Base-by-base conservation (phyloP, 1,139 yeast genomes). In the Hansenula sp. region DNA sequence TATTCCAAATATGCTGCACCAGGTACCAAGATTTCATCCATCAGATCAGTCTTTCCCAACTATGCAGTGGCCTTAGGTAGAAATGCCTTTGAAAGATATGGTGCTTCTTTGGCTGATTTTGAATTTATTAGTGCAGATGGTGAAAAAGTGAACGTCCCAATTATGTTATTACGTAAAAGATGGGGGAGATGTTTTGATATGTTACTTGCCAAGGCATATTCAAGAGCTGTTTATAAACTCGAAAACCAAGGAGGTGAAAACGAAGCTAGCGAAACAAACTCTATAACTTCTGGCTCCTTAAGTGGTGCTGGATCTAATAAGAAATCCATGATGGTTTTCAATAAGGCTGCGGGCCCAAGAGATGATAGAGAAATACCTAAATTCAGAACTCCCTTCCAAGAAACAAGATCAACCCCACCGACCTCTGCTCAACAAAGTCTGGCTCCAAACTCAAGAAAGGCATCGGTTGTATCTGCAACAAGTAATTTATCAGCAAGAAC, bases 1-100 rank as follows among this genome's bases (percentile, higher is more conserved):
- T 85, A 85, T 56, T 83, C 86, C n/a, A 81, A 81, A 53, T 84
- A 84, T 59, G 81, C 84, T 27, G 87, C 90, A 0, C 91, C 91
- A 1, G 78, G 79, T 32, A 68, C 81, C 8, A 81, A 79, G 46
- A 75, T 81, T 52, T 79, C 86, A 18, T 78, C 85, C 2, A 79
- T 81, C 35, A 70, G 81, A 42, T 78, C 89, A 0, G 82, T 82
- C 0, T 81, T 84, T 51, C 89, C 91, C 1, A 80, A 88, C 0
- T 79, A 83, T 44, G 91, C 94, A 0, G 80, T 84, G 44, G 84
- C 91, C 0, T 63, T 85, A 37, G 93, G 93, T 2, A 73, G 88
- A 53, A 83, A 79, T 59, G 87, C 90, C 0, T 74, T 83, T 57
- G 88, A 82, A 53, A 68, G 87, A 40, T 81, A 74, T 61, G 85